Conservation (phyloP, 106 monocot genomes). For the Triglochin maritima region DNA sequence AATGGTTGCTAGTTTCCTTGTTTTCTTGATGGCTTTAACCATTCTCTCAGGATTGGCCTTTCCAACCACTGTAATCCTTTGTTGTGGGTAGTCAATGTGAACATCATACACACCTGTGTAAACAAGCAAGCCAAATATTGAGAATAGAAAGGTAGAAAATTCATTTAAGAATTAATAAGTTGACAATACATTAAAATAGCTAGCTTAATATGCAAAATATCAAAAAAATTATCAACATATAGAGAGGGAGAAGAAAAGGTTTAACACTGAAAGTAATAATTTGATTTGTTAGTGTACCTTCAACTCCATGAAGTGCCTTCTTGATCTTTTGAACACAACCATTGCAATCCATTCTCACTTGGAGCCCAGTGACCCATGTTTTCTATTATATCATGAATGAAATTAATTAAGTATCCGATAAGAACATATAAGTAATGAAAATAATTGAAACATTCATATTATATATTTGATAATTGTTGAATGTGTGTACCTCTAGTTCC, state of each 20-base stretch:
- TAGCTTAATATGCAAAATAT: too few relatives aligned
- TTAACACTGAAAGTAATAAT: too few relatives aligned
- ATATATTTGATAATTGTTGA: too few relatives aligned
- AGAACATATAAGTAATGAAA: background rate
- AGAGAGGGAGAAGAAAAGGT: background rate
- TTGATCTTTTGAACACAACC: slow-evolving; percentile 54
- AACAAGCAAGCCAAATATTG: background rate
- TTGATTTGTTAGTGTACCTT: slow-evolving; percentile 23
- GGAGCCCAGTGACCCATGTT: slow-evolving; percentile 31
- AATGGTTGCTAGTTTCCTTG: slow-evolving; percentile 44
- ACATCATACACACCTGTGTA: slow-evolving; percentile 38
- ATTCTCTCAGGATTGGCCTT: slow-evolving; percentile 38
- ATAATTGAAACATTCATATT: too few relatives aligned
- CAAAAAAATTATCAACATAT: background rate
- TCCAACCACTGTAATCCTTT: slow-evolving; percentile 53
- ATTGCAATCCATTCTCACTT: slow-evolving; percentile 58
- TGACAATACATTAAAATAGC: too few relatives aligned
- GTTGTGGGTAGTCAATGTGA: slow-evolving; percentile 27
- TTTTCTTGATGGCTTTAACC: slow-evolving; percentile 54
- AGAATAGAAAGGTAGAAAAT: too few relatives aligned
- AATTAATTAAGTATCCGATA: too few relatives aligned
- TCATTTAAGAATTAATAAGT: too few relatives aligned
- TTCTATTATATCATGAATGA: slow-evolving; percentile 14
- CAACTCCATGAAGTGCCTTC: slow-evolving; percentile 31
- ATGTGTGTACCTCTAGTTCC: slow-evolving; percentile 1